These are phyloP conservation scores for Lippia alba DNA, from an alignment of 305 asterid genomes.

Conservation along the genomic window DNA sequence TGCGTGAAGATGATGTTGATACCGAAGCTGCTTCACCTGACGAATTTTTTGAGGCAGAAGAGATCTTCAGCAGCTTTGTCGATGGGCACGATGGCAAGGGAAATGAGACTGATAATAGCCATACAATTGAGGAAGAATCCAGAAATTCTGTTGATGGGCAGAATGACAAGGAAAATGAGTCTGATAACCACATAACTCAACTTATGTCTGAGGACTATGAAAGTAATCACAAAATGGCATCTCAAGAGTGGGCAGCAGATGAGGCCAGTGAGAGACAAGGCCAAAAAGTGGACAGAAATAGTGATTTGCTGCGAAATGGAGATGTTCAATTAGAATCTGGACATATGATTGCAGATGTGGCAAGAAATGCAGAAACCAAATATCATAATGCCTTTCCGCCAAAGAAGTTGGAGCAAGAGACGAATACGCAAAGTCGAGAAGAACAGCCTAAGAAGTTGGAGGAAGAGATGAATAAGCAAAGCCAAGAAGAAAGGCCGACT, in stretches of 20 bases:
- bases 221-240: slow-evolving; percentile 42
- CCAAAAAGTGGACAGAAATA: slow-evolving; percentile 34
- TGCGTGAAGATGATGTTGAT: slow-evolving; percentile 57
- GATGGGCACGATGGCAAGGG: background rate
- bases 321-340: slow-evolving; percentile 39
- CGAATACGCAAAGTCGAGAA: slow-evolving; percentile 30
- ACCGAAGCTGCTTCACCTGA: slow-evolving; percentile 69
- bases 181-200: slow-evolving; percentile 12
- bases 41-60: slow-evolving; percentile 84
- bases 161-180: no score
- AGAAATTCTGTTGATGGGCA: background rate
- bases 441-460: slow-evolving; percentile 33
- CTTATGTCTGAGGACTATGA: slow-evolving; percentile 48
- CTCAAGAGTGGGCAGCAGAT: slow-evolving; percentile 62
- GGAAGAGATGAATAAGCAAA: slow-evolving; percentile 44
- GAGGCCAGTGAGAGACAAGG: slow-evolving; percentile 51
- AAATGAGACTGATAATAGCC: background rate
- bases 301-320: slow-evolving; percentile 40
- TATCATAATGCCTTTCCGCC: slow-evolving; percentile 21
- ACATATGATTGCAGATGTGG: slow-evolving; percentile 38
- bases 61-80: slow-evolving; percentile 53
- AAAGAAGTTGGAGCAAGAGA: slow-evolving; percentile 42
- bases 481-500: slow-evolving; percentile 34
- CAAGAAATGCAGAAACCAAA: slow-evolving; percentile 36
- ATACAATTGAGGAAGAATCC: background rate